Conservation (phyloP, 1,139 yeast genomes). For the Blastobotrys arbuscula region DNA sequence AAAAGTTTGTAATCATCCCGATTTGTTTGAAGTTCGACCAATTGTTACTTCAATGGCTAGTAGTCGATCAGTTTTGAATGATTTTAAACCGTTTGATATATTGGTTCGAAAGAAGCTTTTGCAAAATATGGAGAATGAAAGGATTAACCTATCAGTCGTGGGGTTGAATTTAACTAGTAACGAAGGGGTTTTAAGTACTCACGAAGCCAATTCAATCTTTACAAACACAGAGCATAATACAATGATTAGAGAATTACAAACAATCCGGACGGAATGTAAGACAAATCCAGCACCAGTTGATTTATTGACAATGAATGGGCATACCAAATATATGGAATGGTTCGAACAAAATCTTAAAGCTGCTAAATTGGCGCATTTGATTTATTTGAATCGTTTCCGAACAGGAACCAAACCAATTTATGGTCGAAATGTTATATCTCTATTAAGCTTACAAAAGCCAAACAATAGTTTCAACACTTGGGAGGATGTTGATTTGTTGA, state of each 20-base stretch:
- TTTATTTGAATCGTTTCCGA: constrained; percentile 51
- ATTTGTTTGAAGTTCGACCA: constrained; percentile 92
- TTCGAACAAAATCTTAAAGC: constrained; percentile 39
- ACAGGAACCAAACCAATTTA: constrained; percentile 32
- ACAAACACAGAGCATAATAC: constrained; percentile 43
- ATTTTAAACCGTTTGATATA: constrained; percentile 43
- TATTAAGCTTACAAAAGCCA: constrained; percentile 5
- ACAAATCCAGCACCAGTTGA: constrained; percentile 38
- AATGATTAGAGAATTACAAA: constrained; percentile 27
- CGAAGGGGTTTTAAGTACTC: constrained; percentile 44
- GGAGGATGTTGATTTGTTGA: constrained; percentile 18
- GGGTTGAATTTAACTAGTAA: constrained; percentile 51
- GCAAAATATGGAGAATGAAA: constrained; percentile 24
- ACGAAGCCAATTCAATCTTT: constrained; percentile 44
- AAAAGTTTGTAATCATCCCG: constrained; percentile 97
- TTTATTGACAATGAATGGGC: constrained; percentile 49
- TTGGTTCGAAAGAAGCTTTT: constrained; percentile 41
- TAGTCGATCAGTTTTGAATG: constrained; percentile 54
- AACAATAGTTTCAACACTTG: constrained; percentile 17
- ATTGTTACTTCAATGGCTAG: constrained; percentile 84
- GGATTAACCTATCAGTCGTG: constrained; percentile 50
- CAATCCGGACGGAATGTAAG: constrained; percentile 15
- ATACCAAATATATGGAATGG: constrained; percentile 52
- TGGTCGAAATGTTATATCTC: constrained; percentile 25
- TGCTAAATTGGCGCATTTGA: constrained; percentile 49